These are phyloP conservation scores for Mortierella claussenii DNA, from an alignment of 192 early-diverging fungal species.

Conservation along the genomic window DNA sequence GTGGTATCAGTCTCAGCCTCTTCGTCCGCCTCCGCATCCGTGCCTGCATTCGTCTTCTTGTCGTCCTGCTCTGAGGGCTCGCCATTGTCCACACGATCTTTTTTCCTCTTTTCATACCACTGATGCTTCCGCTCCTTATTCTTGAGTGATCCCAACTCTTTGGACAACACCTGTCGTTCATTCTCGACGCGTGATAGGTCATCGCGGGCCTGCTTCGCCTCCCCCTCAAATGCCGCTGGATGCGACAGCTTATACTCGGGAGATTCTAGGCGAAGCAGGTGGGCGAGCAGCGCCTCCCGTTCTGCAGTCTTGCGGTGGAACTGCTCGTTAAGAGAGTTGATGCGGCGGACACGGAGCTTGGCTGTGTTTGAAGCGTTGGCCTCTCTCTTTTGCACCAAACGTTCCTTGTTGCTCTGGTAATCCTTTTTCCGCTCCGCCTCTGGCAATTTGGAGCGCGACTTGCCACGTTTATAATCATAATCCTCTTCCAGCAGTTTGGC, in stretches of 20 bases:
- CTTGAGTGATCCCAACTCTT: slow-evolving; percentile 53
- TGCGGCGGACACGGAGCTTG: slow-evolving; percentile 36
- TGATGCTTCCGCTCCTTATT: slow-evolving; percentile 69
- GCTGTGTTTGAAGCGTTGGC: slow-evolving; percentile 56
- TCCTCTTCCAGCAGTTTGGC: slow-evolving; percentile 59
- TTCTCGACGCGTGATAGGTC: slow-evolving; percentile 32
- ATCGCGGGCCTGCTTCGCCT: slow-evolving; percentile 30
- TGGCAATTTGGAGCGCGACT: slow-evolving; percentile 64
- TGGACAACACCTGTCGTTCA: slow-evolving; percentile 26
- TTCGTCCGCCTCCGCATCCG: slow-evolving; percentile 38
- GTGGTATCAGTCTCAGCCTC: slow-evolving; percentile 46
- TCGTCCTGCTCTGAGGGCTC: slow-evolving; percentile 30
- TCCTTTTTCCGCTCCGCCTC: slow-evolving; percentile 50
- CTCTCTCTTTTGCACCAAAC: slow-evolving; percentile 51
- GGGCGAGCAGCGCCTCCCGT: slow-evolving; percentile 26
- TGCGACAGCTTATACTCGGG: slow-evolving; percentile 29
- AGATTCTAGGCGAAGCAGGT: slow-evolving; percentile 35
- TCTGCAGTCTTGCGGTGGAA: slow-evolving; percentile 45
- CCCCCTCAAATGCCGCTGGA: slow-evolving; percentile 25
- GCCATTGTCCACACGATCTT: slow-evolving; percentile 19
- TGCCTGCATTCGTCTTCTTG: slow-evolving; percentile 14
- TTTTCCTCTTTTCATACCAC: slow-evolving; percentile 66
- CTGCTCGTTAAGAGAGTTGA: slow-evolving; percentile 48
- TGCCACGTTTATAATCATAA: slow-evolving; percentile 66
- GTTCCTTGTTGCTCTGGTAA: slow-evolving; percentile 28